Evolutionary conservation across 225 moss, liverwort and hornwort genomes (phyloP).

Genomic region (Neckera pumila): DNA sequence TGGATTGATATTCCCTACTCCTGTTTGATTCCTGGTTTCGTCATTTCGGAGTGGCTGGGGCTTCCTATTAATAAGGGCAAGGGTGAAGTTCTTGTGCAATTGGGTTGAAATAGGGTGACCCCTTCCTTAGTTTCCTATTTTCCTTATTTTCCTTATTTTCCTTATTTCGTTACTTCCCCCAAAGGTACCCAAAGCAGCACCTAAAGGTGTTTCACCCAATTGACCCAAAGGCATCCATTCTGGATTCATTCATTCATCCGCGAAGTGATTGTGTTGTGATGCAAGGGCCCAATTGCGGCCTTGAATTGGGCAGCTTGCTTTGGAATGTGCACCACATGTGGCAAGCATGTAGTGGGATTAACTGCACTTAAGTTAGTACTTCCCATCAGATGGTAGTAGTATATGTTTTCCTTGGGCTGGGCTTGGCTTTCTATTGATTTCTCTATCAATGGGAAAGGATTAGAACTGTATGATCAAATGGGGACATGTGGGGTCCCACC

Average conservation of each 20-base stretch:
- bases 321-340: conserved; percentile 4
- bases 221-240: neutral
- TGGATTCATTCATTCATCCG: neutral
- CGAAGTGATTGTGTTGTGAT: neutral
- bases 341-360: neutral
- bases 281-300: neutral
- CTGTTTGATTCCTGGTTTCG: neutral
- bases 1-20: neutral
- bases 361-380: neutral
- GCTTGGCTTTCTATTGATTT: neutral
- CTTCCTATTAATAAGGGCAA: neutral
- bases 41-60: neutral
- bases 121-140: neutral
- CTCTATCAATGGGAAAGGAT: neutral
- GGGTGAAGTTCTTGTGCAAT: neutral
- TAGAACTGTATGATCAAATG: neutral
- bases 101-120: neutral
- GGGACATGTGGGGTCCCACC: neutral
- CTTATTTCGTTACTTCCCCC: neutral
- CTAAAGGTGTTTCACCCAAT: neutral
- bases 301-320: neutral
- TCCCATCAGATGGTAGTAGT: neutral
- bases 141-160: neutral
- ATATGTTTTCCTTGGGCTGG: neutral
- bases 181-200: neutral